Percentiles rank a stretch among this genome's conserved stretches.
Evolutionary conservation across 345 rosid species (phyloP).

Genomic region (Moringa oleifera): DNA sequence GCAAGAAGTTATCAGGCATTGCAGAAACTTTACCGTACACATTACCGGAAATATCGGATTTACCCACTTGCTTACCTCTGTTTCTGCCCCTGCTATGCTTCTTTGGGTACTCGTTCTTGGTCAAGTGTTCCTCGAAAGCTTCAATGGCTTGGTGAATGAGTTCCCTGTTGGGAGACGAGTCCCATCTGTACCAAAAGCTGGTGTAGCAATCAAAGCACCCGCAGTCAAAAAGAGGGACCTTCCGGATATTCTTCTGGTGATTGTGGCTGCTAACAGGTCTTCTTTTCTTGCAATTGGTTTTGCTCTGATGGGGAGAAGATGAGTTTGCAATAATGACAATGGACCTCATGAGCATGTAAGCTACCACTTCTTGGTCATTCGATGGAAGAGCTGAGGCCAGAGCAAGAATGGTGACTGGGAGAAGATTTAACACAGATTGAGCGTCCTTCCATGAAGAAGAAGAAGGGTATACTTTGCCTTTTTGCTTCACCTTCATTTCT

Average conservation of each 20-base stretch:
- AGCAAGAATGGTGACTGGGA: constrained; percentile 24
- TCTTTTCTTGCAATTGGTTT: constrained; percentile 15
- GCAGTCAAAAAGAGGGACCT: too few relatives aligned
- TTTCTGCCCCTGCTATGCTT: neutral
- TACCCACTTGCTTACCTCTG: neutral
- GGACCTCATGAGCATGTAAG: constrained; percentile 29
- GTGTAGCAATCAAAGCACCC: too few relatives aligned
- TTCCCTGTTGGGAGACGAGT: too few relatives aligned
- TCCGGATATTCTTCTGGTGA: too few relatives aligned
- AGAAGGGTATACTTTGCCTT: constrained; percentile 19
- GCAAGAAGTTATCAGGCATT: too few relatives aligned
- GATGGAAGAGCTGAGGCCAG: constrained; percentile 21
- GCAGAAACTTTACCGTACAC: too few relatives aligned
- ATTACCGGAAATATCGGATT: too few relatives aligned
- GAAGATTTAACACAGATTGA: constrained; percentile 23
- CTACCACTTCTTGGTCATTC: constrained; percentile 29
- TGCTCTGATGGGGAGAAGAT: neutral
- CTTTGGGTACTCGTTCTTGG: too few relatives aligned
- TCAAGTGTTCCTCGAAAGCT: too few relatives aligned
- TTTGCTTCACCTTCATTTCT: constrained; percentile 20
- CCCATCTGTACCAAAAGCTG: too few relatives aligned
- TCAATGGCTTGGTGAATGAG: too few relatives aligned
- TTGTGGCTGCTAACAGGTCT: too few relatives aligned
- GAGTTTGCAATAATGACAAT: neutral
- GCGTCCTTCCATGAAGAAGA: constrained; percentile 19